Evolutionary conservation across 2,329 filamentous ascomycete genomes (phyloP).

Genomic region (Xylaria sp.): DNA sequence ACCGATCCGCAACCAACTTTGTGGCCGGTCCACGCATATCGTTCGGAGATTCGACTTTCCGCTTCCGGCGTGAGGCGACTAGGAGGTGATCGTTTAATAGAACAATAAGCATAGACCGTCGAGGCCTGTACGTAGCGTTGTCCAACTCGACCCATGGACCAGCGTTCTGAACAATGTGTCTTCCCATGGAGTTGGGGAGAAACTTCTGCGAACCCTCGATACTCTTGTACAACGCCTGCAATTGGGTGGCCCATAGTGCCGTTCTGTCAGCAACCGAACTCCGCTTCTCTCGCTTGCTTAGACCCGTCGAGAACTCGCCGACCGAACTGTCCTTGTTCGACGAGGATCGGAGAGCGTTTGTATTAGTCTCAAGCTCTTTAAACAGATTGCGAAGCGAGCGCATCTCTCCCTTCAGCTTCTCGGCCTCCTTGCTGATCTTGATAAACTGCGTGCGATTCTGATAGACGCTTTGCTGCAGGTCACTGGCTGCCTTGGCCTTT

Average conservation of each 20-base stretch:
- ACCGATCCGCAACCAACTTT: constrained; percentile 87
- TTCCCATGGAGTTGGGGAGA: constrained; percentile 80
- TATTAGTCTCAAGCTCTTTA: constrained; percentile 81
- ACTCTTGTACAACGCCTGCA: constrained; percentile 86
- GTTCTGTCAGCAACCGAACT: constrained; percentile 76
- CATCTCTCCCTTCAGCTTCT: constrained; percentile 97
- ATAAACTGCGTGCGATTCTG: constrained; percentile 98
- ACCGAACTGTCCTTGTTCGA: constrained; percentile 49
- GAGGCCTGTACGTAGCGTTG: constrained; percentile 93
- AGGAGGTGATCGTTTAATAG: constrained; percentile 91
- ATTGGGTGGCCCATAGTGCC: constrained; percentile 62
- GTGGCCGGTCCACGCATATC: constrained; percentile 51
- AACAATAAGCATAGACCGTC: constrained; percentile 83
- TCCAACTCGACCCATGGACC: constrained; percentile 94
- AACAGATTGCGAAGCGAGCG: constrained; percentile 82
- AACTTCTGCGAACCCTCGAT: constrained; percentile 99
- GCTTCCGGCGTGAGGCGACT: constrained; percentile 87
- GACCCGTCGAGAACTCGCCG: constrained; percentile 46
- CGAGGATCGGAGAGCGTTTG: constrained; percentile 57
- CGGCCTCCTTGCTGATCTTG: constrained; percentile 97
- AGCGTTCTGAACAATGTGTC: constrained; percentile 90
- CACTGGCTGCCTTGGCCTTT: constrained; percentile 70
- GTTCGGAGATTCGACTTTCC: constrained; percentile 64
- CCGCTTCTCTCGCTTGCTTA: constrained; percentile 72
- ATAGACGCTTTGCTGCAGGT: constrained; percentile 91